A percentile compares a stretch with the other conserved stretches of the same genome.
Evolutionary conservation across 805 yeast genomes (phyloP).

Genomic region (Priceomyces melissophilus): DNA sequence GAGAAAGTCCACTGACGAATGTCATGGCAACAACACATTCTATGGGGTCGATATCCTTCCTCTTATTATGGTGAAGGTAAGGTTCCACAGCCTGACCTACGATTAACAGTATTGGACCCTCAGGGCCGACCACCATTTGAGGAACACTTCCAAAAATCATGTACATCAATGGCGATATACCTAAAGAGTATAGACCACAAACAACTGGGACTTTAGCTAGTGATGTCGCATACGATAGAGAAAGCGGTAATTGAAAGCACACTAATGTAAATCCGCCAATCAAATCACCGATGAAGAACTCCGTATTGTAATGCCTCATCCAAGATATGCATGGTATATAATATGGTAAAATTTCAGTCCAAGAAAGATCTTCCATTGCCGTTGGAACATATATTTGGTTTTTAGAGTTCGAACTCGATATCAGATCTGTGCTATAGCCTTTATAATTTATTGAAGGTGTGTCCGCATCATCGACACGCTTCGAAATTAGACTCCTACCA

Average conservation of each 20-base stretch:
- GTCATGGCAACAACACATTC: slow-evolving; percentile 68
- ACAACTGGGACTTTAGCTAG: slow-evolving; percentile 42
- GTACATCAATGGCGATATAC: slow-evolving; percentile 38
- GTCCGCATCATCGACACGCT: background rate
- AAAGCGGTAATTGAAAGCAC: slow-evolving; percentile 86
- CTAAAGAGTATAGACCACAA: slow-evolving; percentile 38
- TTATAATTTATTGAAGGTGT: slow-evolving; percentile 1
- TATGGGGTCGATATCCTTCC: slow-evolving; percentile 32
- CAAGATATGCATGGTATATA: slow-evolving; percentile 68
- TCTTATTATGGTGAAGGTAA: slow-evolving; percentile 35
- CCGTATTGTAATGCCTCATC: slow-evolving; percentile 49
- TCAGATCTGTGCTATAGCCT: background rate
- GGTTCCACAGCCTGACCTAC: slow-evolving; percentile 49
- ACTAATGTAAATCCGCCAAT: slow-evolving; percentile 86
- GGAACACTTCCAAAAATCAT: slow-evolving; percentile 43
- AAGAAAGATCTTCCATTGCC: slow-evolving; percentile 17
- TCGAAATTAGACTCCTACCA: background rate
- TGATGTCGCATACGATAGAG: slow-evolving; percentile 43
- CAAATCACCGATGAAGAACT: slow-evolving; percentile 55
- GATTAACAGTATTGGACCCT: slow-evolving; percentile 42
- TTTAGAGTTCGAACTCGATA: background rate
- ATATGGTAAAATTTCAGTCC: slow-evolving; percentile 47
- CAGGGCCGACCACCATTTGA: slow-evolving; percentile 47
- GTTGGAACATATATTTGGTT: background rate
- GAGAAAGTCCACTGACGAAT: slow-evolving; percentile 68